Conservation (phyloP, 441 rosid genomes). For the Pelargonium myrrhifolium region DNA sequence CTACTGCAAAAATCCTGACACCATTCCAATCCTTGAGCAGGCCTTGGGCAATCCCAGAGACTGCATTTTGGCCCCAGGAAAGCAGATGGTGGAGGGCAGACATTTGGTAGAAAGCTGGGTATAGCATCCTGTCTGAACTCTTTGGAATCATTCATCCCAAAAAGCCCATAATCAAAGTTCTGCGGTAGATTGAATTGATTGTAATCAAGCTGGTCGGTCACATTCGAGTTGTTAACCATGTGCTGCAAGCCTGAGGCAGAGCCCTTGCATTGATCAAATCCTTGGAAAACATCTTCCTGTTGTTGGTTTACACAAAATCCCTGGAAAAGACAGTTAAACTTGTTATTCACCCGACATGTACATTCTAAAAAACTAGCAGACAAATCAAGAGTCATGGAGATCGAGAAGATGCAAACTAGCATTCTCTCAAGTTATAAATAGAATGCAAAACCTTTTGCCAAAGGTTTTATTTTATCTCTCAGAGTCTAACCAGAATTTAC, state of each 20-base stretch:
- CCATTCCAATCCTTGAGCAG: slow-evolving; percentile 49
- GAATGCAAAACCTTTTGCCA: not conserved
- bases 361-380: not conserved
- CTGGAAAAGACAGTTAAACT: slow-evolving; percentile 26
- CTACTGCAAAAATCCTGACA: slow-evolving; percentile 45
- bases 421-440: not conserved
- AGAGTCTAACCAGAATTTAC: not conserved
- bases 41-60: slow-evolving; percentile 65
- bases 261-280: slow-evolving; percentile 36
- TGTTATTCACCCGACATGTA: not conserved
- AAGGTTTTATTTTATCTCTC: not conserved
- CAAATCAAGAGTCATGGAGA: not conserved
- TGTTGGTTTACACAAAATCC: slow-evolving; percentile 27
- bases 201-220: slow-evolving; percentile 41
- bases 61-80: slow-evolving; percentile 63
- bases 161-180: slow-evolving; percentile 34
- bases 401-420: not conserved
- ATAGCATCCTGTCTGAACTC: slow-evolving; percentile 27
- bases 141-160: slow-evolving; percentile 27
- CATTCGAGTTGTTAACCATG: slow-evolving; percentile 29
- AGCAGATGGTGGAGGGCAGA: slow-evolving; percentile 53
- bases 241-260: slow-evolving; percentile 28
- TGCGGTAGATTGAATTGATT: slow-evolving; percentile 39
- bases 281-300: slow-evolving; percentile 34
- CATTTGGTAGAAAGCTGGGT: slow-evolving; percentile 30